Percentiles rank a stretch among this genome's conserved stretches.
Evolutionary conservation across 371 early-diverging fungal species (phyloP).

Genomic region (Mortierella sp.): DNA sequence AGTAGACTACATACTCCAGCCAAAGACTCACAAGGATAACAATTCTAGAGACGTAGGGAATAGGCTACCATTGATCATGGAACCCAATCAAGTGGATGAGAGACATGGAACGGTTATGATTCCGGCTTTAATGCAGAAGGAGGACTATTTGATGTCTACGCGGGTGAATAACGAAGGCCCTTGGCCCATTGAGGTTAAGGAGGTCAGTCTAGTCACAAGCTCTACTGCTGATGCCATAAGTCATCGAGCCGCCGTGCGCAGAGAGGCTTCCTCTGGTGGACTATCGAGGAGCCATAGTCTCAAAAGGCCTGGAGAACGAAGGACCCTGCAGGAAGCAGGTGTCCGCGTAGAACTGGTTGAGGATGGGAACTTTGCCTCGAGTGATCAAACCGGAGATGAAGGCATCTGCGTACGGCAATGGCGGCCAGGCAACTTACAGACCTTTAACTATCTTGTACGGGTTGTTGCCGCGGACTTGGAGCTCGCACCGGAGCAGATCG

Average conservation of each 20-base stretch:
- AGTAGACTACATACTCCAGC: constrained; percentile 34
- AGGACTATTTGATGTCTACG: constrained; percentile 41
- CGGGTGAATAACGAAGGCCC: constrained; percentile 49
- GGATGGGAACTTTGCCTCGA: neutral
- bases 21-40: neutral
- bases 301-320: constrained; percentile 19
- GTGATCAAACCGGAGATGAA: neutral
- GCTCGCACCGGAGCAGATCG: constrained; percentile 42
- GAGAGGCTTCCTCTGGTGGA: constrained; percentile 1
- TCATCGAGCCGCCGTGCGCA: neutral
- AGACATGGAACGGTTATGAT: constrained; percentile 30
- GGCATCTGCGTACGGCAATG: constrained; percentile 13
- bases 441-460: constrained; percentile 35
- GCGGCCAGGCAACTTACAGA: constrained; percentile 34
- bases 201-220: constrained; percentile 35
- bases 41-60: neutral
- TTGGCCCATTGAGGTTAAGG: constrained; percentile 47
- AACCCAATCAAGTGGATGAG: constrained; percentile 29
- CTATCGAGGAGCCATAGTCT: constrained; percentile 37
- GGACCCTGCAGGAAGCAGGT: constrained; percentile 35
- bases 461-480: constrained; percentile 32
- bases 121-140: constrained; percentile 37
- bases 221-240: constrained; percentile 7
- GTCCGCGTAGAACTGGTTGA: constrained; percentile 34
- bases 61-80: constrained; percentile 18